Percentiles rank a stretch among this genome's conserved stretches.
phyloP scores from a whole-genome alignment of 306 rosid species.

The Lathyrus oleraceus region DNA sequence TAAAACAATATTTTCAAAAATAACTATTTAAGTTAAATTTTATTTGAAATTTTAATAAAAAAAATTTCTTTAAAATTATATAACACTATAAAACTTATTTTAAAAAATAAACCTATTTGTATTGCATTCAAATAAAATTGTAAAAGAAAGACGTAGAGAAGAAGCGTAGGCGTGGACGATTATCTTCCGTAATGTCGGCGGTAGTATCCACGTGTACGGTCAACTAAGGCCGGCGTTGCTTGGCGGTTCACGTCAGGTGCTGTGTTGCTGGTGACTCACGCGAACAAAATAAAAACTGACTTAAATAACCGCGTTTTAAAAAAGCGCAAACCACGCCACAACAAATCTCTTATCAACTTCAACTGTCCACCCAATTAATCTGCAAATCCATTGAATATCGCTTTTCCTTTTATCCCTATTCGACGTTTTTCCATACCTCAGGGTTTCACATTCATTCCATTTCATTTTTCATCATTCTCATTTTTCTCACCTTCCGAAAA shows the following conservation, averaged over 20 bases:
- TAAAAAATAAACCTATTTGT: too few relatives aligned
- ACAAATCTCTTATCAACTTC: neutral
- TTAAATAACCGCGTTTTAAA: slow-evolving; percentile 29
- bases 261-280: neutral
- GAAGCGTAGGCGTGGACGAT: too few relatives aligned
- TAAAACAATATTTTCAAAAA: too few relatives aligned
- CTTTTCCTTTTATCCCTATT: neutral
- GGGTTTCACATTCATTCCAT: slow-evolving; percentile 31
- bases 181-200: neutral
- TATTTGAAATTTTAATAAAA: too few relatives aligned
- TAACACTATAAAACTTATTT: too few relatives aligned
- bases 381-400: neutral
- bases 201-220: slow-evolving; percentile 22
- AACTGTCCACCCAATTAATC: neutral
- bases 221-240: neutral
- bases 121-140: too few relatives aligned
- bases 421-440: neutral
- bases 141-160: too few relatives aligned
- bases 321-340: too few relatives aligned
- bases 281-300: neutral
- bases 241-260: slow-evolving; percentile 9
- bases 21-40: too few relatives aligned
- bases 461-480: neutral
- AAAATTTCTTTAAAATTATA: too few relatives aligned
- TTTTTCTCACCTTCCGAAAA: neutral